These are phyloP conservation scores for Cephaloascus fragrans DNA, from an alignment of 805 yeast genomes.

Conservation along the genomic window DNA sequence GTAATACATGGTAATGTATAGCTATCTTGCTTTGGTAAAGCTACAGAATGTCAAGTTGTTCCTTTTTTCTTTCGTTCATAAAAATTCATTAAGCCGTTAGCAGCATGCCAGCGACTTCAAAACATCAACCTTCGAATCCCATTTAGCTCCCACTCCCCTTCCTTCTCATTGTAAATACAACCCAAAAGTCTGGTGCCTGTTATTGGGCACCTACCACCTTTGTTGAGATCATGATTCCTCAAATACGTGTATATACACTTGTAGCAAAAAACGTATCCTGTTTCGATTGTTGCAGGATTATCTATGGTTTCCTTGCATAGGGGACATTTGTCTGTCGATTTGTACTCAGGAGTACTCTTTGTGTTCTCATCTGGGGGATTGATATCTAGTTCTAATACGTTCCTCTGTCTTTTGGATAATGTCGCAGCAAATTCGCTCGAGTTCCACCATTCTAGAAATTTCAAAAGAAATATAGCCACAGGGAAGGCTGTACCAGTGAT, in stretches of 20 bases:
- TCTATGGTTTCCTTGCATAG: conserved; percentile 54
- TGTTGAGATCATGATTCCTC: conserved; percentile 29
- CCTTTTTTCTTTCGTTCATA: too few species aligned
- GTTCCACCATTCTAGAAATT: conserved; percentile 92
- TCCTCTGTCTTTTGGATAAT: conserved; percentile 37
- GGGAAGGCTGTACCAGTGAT: conserved; percentile 56
- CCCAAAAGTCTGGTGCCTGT: conserved; percentile 66
- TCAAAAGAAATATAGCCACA: conserved; percentile 67
- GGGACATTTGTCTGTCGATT: conserved; percentile 43
- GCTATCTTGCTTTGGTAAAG: too few species aligned
- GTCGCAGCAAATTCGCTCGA: conserved; percentile 61
- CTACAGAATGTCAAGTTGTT: too few species aligned
- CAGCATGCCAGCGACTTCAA: too few species aligned
- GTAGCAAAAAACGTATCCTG: conserved; percentile 87
- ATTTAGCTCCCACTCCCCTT: conserved; percentile 59
- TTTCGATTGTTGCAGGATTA: conserved; percentile 82
- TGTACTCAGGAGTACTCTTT: conserved; percentile 12
- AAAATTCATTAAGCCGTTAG: too few species aligned
- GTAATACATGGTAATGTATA: too few species aligned
- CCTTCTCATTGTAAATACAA: conserved; percentile 51
- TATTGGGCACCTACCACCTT: conserved; percentile 75
- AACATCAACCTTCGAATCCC: conserved; percentile 71
- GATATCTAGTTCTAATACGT: conserved; percentile 34
- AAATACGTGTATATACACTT: conserved; percentile 69
- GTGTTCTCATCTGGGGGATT: conserved; percentile 31